Percentiles rank a stretch among this genome's conserved stretches.
These are phyloP conservation scores for Dryadomyces quercus-mongolicae DNA, from an alignment of 2,329 filamentous ascomycete genomes.

Conservation along the genomic window DNA sequence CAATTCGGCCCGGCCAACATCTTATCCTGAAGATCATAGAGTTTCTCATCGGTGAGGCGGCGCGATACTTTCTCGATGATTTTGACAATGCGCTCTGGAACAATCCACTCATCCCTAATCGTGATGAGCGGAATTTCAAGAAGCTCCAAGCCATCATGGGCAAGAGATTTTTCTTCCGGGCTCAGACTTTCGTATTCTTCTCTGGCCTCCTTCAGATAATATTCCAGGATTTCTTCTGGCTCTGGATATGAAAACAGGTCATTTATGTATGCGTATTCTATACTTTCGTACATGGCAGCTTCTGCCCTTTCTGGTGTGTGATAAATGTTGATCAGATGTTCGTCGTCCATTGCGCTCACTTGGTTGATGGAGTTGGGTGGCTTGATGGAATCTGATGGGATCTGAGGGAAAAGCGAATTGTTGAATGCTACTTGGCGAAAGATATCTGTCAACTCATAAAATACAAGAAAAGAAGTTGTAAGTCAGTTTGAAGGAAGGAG, in stretches of 20 bases:
- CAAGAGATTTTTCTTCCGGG: neutral
- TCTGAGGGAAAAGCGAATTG: no score
- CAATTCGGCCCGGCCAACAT: neutral
- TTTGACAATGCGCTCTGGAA: constrained; percentile 1
- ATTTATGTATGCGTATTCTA: constrained; percentile 2
- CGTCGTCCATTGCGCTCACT: no score
- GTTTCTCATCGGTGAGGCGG: neutral
- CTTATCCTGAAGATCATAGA: neutral
- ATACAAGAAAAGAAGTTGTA: no score
- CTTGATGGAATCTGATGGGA: no score
- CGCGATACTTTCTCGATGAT: constrained; percentile 3
- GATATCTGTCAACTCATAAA: no score
- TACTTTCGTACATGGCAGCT: neutral
- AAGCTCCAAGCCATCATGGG: constrained; percentile 1
- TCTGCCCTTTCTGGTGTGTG: neutral
- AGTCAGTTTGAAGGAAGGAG: no score
- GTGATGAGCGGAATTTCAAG: neutral
- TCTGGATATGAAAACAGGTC: constrained; percentile 5
- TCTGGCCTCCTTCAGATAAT: neutral
- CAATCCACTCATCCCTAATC: constrained; percentile 5
- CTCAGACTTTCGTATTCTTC: neutral
- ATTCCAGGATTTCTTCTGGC: constrained; percentile 4
- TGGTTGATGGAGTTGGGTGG: no score
- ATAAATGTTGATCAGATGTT: no score
- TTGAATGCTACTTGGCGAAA: no score